A percentile compares a stretch with the other conserved stretches of the same genome.
These are phyloP conservation scores for Coemansia sp. DNA, from an alignment of 192 early-diverging fungal genomes.

Conservation along the genomic window DNA sequence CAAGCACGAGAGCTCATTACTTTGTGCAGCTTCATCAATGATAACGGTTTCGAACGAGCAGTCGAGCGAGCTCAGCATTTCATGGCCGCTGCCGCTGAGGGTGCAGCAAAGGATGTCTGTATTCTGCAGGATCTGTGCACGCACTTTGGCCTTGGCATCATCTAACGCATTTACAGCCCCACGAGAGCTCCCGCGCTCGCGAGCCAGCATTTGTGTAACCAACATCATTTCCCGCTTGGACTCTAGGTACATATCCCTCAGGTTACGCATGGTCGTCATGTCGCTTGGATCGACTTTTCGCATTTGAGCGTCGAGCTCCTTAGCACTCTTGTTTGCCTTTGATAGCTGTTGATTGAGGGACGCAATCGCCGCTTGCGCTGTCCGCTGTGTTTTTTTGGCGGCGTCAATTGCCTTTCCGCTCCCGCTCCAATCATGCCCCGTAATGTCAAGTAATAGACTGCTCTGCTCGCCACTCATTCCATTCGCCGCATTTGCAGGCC, in stretches of 20 bases:
- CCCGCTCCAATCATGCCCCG: conserved; percentile 15
- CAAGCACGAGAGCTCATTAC: conserved; percentile 79
- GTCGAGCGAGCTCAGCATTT: conserved; percentile 63
- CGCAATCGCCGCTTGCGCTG: conserved; percentile 10
- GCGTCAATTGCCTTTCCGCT: conserved; percentile 14
- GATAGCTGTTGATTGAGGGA: conserved; percentile 17
- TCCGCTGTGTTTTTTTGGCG: conserved; percentile 17
- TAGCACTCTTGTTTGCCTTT: conserved; percentile 23
- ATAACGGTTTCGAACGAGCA: conserved; percentile 85
- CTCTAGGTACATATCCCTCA: conserved; percentile 20
- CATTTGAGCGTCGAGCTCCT: conserved; percentile 21
- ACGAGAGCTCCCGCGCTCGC: conserved; percentile 35
- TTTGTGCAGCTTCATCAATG: conserved; percentile 95
- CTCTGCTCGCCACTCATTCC: conserved; percentile 26
- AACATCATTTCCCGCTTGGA: conserved; percentile 12
- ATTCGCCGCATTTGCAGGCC: neutral
- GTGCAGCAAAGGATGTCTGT: conserved; percentile 87
- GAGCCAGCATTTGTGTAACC: conserved; percentile 16
- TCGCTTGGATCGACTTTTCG: conserved; percentile 24
- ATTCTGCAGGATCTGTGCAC: conserved; percentile 66
- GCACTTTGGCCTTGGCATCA: conserved; percentile 55
- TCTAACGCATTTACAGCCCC: conserved; percentile 51
- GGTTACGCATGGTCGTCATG: conserved; percentile 8
- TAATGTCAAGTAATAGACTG: conserved; percentile 22
- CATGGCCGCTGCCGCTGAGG: conserved; percentile 85